Evolutionary conservation across 257 asterid genomes (phyloP), one percentile per base, ranked within the genome.

Genomic region (Jacaranda copaia): DNA sequence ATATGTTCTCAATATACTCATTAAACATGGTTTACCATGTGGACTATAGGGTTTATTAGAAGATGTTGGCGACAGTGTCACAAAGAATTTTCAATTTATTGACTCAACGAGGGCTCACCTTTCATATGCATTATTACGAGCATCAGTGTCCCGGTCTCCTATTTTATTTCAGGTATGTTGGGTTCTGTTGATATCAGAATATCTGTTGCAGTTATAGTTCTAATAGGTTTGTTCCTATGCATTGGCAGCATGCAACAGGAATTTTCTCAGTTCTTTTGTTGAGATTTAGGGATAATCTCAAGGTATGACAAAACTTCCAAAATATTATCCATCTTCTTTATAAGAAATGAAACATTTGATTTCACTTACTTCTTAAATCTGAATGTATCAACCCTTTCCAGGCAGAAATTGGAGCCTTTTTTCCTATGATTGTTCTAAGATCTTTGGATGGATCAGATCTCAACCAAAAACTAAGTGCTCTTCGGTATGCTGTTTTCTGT

Each of bases 101-200:
- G 97, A 96, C 85, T 93, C 94, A 1, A 84, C 92, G 77, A 93
- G 93, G 85, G 97, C 92, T 82, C 92, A 93, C 85, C 96, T 96
- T 83, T 90, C 99, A 55, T 91, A 87, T 87, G 90, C 94, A 77
- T 68, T 96, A 80, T 84, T 96, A 72, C 91, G 92, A 69, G 98
- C 97, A 70, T 86, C 98, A 9, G 90, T 87, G 70, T 96, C 99
- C 83, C 93, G 67, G 36, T 86, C 96, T 75, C 81, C 92, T 65
- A 67, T 69, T 81, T 85, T 92, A 77, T 93, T 90, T 81, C 98
- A 93, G 99, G 99, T 96, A 78, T 59, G 43, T 68, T 75, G 56
- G 68, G 83, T 35, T 62, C 61, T 45, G 62, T 65, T 69, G 55
- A 71, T 67, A 45, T 42, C 72, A 20, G 71, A 60, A 51, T 39